phyloP scores from a whole-genome alignment of 768 basidiomycete species.

The Cantharellus anzutake region DNA sequence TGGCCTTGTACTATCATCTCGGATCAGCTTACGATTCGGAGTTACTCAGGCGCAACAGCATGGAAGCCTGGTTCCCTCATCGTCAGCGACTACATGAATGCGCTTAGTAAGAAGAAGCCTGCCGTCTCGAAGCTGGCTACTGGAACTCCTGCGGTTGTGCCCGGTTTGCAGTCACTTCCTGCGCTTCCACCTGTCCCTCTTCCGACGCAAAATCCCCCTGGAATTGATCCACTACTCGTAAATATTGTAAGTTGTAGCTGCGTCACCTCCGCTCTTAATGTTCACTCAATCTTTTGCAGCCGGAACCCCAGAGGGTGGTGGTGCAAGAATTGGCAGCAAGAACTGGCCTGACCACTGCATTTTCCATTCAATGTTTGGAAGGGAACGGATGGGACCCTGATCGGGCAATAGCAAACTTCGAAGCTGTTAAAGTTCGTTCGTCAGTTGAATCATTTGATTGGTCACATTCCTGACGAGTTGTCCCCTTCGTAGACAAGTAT shows the following conservation, averaged over 20 bases:
- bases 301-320: conserved; percentile 47
- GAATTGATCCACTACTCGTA: conserved; percentile 31
- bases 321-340: conserved; percentile 50
- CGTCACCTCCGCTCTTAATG: conserved; percentile 2
- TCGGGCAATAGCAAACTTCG: conserved; percentile 66
- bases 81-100: conserved; percentile 35
- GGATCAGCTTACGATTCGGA: conserved; percentile 67
- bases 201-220: conserved; percentile 14
- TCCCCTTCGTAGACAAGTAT: too few relatives aligned
- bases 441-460: too few relatives aligned
- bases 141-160: conserved; percentile 13
- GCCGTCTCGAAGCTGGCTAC: conserved; percentile 15
- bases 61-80: conserved; percentile 61
- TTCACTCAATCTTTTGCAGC: conserved; percentile 21
- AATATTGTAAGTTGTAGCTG: conserved; percentile 31
- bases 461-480: too few relatives aligned
- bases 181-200: conserved; percentile 19
- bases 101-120: conserved; percentile 12
- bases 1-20: conserved; percentile 87
- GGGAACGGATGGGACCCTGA: conserved; percentile 74
- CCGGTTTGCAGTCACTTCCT: conserved; percentile 9
- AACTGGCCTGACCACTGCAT: conserved; percentile 65
- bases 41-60: conserved; percentile 65
- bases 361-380: conserved; percentile 66
- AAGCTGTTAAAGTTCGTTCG: conserved; percentile 34